Percentiles rank a stretch among this genome's conserved stretches.
phyloP scores from a whole-genome alignment of 495 filamentous ascomycete genomes.

The Astrothelium subdiscretum region DNA sequence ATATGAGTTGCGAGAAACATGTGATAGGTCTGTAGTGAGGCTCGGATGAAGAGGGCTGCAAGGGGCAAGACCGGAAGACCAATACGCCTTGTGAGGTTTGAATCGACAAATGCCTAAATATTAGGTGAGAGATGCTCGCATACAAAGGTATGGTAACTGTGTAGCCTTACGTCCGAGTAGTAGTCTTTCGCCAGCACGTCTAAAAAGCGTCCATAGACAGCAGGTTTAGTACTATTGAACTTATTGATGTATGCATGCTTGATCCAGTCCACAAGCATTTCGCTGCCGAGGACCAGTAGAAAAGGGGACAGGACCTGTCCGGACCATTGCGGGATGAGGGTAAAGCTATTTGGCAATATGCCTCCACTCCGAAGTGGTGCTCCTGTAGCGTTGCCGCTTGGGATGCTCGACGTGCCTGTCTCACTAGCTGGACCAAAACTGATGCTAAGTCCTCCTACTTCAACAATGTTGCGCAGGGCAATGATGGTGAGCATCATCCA shows the following conservation, averaged over 20 bases:
- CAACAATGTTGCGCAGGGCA: conserved; percentile 86
- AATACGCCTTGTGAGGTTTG: conserved; percentile 76
- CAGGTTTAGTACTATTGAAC: conserved; percentile 92
- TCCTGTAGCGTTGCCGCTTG: conserved; percentile 35
- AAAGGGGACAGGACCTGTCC: conserved; percentile 88
- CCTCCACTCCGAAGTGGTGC: conserved; percentile 42
- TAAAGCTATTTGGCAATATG: conserved; percentile 77
- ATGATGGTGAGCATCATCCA: conserved; percentile 97
- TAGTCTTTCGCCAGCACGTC: conserved; percentile 96
- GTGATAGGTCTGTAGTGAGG: conserved; percentile 91
- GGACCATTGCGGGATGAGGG: conserved; percentile 74
- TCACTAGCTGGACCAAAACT: conserved; percentile 6
- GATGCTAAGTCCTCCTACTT: conserved; percentile 59
- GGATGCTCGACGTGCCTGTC: conserved; percentile 12
- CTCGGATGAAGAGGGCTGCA: conserved; percentile 88
- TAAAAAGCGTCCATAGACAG: conserved; percentile 75
- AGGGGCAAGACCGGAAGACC: conserved; percentile 88
- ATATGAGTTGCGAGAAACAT: conserved; percentile 89
- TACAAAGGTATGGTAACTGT: too few relatives aligned
- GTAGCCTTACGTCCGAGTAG: conserved; percentile 79
- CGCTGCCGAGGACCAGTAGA: conserved; percentile 80
- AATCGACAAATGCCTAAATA: conserved; percentile 72
- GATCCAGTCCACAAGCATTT: conserved; percentile 95
- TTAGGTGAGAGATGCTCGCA: too few relatives aligned
- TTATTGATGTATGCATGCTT: conserved; percentile 98